Evolutionary conservation across 2,329 filamentous ascomycete genomes (phyloP).

Genomic region (Juglanconis sp.): DNA sequence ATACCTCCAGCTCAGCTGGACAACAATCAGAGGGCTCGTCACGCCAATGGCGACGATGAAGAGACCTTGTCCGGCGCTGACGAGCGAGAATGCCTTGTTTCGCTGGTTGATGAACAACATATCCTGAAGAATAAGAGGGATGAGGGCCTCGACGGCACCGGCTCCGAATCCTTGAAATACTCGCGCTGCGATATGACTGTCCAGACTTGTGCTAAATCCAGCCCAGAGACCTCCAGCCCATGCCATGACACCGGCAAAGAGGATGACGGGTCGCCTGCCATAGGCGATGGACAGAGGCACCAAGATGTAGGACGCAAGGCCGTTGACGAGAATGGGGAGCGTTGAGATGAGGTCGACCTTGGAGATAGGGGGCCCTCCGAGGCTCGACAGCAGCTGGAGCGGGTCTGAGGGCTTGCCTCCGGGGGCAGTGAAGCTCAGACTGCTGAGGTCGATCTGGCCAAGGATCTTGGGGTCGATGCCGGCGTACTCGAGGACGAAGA

Average conservation of each 20-base stretch:
- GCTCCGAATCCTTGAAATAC: conserved; percentile 23
- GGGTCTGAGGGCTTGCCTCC: conserved; percentile 16
- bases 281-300: conserved; percentile 23
- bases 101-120: conserved; percentile 25
- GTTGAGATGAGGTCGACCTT: conserved; percentile 23
- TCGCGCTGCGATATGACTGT: conserved; percentile 22
- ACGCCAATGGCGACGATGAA: conserved; percentile 19
- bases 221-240: conserved; percentile 25
- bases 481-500: conserved; percentile 25
- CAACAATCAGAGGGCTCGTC: conserved; percentile 19
- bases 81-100: conserved; percentile 22
- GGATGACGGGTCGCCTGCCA: conserved; percentile 22
- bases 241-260: conserved; percentile 20
- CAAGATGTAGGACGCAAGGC: conserved; percentile 22
- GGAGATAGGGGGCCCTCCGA: conserved; percentile 19
- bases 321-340: conserved; percentile 23
- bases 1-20: conserved; percentile 22
- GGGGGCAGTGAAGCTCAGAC: conserved; percentile 18
- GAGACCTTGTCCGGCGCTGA: conserved; percentile 21
- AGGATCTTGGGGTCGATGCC: conserved; percentile 22
- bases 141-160: conserved; percentile 24
- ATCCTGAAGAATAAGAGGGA: conserved; percentile 25
- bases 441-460: conserved; percentile 21
- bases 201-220: conserved; percentile 19
- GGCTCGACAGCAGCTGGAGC: conserved; percentile 17